A percentile compares a stretch with the other conserved stretches of the same genome.
Conservation (phyloP, 306 rosid species). For the Leucaena leucocephala region DNA sequence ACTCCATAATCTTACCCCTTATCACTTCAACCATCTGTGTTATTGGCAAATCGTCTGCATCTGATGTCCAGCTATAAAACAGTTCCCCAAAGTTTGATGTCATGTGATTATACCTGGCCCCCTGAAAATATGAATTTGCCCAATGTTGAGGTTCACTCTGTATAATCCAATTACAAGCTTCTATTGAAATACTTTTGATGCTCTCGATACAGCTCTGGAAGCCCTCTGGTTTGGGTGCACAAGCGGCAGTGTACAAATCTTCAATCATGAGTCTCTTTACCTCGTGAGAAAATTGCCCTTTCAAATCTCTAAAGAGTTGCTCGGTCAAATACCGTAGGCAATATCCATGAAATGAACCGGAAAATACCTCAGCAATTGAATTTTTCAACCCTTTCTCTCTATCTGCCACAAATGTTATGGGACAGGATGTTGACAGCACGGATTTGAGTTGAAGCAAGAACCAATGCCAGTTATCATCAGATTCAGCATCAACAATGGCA, state of each 20-base stretch:
- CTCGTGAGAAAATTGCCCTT: conserved; percentile 93
- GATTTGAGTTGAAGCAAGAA: conserved; percentile 85
- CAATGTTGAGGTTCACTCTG: conserved; percentile 87
- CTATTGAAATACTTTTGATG: conserved; percentile 74
- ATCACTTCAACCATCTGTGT: conserved; percentile 95
- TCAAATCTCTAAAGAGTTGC: conserved; percentile 88
- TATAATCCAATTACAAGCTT: conserved; percentile 83
- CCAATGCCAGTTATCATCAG: conserved; percentile 94
- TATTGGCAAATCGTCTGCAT: conserved; percentile 87
- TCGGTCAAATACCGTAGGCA: conserved; percentile 84
- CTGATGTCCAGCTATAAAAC: conserved; percentile 89
- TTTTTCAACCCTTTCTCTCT: conserved; percentile 78
- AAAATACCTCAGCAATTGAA: conserved; percentile 71
- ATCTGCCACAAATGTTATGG: conserved; percentile 89
- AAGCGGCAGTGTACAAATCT: conserved; percentile 86
- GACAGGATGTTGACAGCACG: conserved; percentile 68
- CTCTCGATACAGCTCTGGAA: conserved; percentile 72
- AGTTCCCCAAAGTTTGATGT: conserved; percentile 89
- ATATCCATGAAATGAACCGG: conserved; percentile 81
- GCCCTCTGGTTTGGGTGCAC: conserved; percentile 68
- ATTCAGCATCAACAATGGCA: conserved; percentile 88
- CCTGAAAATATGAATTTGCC: conserved; percentile 87
- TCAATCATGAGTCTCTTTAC: conserved; percentile 88
- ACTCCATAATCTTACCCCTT: conserved; percentile 79
- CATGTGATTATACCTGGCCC: conserved; percentile 90